Base-by-base conservation (phyloP, 768 basidiomycete species). In the Tricholoma matsutake region DNA sequence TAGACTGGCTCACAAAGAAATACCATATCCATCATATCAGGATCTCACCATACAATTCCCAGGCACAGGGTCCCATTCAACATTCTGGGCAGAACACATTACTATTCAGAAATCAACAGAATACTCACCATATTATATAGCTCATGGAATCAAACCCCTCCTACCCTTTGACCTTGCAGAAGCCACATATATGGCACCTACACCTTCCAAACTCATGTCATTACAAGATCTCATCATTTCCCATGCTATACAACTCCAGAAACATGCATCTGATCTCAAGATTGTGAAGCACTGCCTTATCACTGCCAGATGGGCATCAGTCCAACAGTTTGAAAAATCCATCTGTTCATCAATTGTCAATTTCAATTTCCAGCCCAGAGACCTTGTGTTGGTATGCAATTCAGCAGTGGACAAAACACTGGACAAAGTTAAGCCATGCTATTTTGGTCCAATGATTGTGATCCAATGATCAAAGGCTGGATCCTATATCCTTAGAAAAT, bases 41-140 rank as follows among this genome's bases (percentile, higher is more conserved):
- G 0, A 80, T 80, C 13, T 74, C 68, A 20, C 59, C 67, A 0
- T 78, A 78, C 62, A 78, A 78, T 53, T 75, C 71, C 0, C 65
- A 37, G 35, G 35, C 35, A 37, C 8, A 37, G 8, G 35, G 35
- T 5, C 8, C 11, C 37, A 37, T 10, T 37, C 37, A 5, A 14
- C 11, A 9, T 37, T 37, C 37, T 37, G 37, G 37, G 71, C 72
- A 10, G 71, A 76, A 25, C 51, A 68, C 10, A 63, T 72, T 8
- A 75, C 75, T 0, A 68, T 68, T 3, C 55, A 65, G 4, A 62
- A 61, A 31, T 16, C 63, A 0, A 72, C 67, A 16, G 74, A 75
- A 11, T 69, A 63, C 56, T 75, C 73, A 7, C 74, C 74, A 4
- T 76, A 71, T 57, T 75, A 68, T 41, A 61, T 68, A 47, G 64